Evolutionary conservation across 2,329 filamentous ascomycete species (phyloP).

Genomic region (Penicillium olsonii): DNA sequence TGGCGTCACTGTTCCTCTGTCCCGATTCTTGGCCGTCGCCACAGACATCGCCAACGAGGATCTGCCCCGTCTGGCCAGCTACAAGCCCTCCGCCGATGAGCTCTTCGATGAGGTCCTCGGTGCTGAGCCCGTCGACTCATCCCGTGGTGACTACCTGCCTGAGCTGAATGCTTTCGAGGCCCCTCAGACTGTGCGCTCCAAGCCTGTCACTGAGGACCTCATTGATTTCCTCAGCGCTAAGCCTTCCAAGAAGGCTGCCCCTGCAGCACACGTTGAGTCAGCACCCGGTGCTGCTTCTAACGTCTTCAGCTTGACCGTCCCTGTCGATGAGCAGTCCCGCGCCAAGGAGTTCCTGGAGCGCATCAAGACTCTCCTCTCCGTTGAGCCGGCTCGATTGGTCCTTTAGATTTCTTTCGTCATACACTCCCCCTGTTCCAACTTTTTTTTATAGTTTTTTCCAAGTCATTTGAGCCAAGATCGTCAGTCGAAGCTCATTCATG

Average conservation of each 20-base stretch:
- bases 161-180: slow-evolving; percentile 62
- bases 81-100: slow-evolving; percentile 72
- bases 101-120: slow-evolving; percentile 90
- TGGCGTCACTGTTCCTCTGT: slow-evolving; percentile 78
- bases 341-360: slow-evolving; percentile 81
- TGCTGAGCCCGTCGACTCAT: slow-evolving; percentile 42
- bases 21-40: slow-evolving; percentile 83
- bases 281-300: slow-evolving; percentile 61
- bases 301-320: slow-evolving; percentile 78
- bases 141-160: slow-evolving; percentile 68
- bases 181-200: slow-evolving; percentile 30
- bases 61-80: slow-evolving; percentile 67
- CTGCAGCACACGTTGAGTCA: slow-evolving; percentile 32
- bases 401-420: slow-evolving; percentile 37
- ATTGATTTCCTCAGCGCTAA: slow-evolving; percentile 74
- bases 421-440: slow-evolving; percentile 13
- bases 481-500: slow-evolving; percentile 12
- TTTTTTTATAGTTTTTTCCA: slow-evolving; percentile 18
- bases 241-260: slow-evolving; percentile 35
- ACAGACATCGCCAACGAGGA: slow-evolving; percentile 85
- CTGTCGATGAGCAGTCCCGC: slow-evolving; percentile 76
- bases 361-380: slow-evolving; percentile 79
- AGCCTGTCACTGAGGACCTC: slow-evolving; percentile 66
- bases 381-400: slow-evolving; percentile 75
- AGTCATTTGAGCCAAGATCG: slow-evolving; percentile 15